Evolutionary conservation across 2,329 filamentous ascomycete species (phyloP).

Genomic region (Tolypocladium sp.): DNA sequence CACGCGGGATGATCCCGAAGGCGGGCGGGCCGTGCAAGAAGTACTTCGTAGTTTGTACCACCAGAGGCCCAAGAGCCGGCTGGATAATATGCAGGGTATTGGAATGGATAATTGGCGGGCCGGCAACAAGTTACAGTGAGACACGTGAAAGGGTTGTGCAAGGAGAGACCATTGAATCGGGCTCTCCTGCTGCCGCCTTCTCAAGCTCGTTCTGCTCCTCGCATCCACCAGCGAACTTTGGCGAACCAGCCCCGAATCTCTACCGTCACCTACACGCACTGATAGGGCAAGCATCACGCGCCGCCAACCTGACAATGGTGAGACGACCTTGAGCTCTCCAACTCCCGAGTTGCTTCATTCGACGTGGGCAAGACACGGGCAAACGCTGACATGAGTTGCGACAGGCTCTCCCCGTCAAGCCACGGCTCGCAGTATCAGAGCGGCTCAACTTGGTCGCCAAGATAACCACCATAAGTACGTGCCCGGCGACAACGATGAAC

Average conservation of each 20-base stretch:
- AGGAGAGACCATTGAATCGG: background rate
- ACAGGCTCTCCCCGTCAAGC: conserved; percentile 5
- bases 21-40: background rate
- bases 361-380: background rate
- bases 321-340: background rate
- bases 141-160: background rate
- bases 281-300: background rate
- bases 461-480: conserved; percentile 8
- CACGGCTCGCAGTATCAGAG: conserved; percentile 11
- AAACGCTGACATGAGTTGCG: background rate
- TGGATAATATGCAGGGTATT: no score
- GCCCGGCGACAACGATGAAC: background rate
- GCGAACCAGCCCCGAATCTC: background rate
- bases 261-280: no score
- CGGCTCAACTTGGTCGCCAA: conserved; percentile 6
- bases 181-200: background rate
- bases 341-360: background rate
- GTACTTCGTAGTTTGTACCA: background rate
- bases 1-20: background rate
- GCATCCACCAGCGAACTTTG: background rate
- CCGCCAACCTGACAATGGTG: background rate
- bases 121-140: background rate
- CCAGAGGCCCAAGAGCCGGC: background rate
- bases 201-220: background rate
- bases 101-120: background rate